These are phyloP conservation scores for Coniochaeta sp. DNA, from an alignment of 2,329 filamentous ascomycete genomes.

Conservation along the genomic window DNA sequence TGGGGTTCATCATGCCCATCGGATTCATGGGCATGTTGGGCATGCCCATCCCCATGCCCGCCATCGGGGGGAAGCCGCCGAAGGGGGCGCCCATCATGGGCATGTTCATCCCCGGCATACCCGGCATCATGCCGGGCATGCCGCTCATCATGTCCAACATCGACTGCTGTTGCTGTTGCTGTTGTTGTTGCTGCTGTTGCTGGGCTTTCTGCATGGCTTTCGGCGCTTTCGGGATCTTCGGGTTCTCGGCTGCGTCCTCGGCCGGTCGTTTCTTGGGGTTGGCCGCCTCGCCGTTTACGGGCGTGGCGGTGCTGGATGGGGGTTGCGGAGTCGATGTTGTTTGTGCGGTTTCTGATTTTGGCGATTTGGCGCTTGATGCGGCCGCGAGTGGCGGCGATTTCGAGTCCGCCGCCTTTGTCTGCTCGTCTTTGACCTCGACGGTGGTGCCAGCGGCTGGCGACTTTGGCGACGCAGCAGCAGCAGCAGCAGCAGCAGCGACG, in stretches of 20 bases:
- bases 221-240: conserved; percentile 57
- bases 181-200: conserved; percentile 37
- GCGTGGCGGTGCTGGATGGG: conserved; percentile 17
- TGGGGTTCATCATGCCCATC: conserved; percentile 20
- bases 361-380: conserved; percentile 19
- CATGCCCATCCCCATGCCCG: conserved; percentile 20
- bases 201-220: conserved; percentile 54
- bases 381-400: conserved; percentile 16
- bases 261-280: conserved; percentile 80
- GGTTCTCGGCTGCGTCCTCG: conserved; percentile 61
- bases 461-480: conserved; percentile 15
- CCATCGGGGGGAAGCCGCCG: conserved; percentile 15
- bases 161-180: conserved; percentile 24
- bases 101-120: conserved; percentile 30
- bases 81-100: conserved; percentile 23
- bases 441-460: conserved; percentile 24
- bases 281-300: conserved; percentile 13
- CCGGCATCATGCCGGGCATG: conserved; percentile 24
- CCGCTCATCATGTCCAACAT: conserved; percentile 39
- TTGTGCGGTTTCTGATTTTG: conserved; percentile 16
- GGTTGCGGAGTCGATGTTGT: conserved; percentile 21
- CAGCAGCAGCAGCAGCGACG: background rate
- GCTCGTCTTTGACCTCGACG: conserved; percentile 30
- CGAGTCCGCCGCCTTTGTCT: conserved; percentile 23
- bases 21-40: conserved; percentile 5